phyloP scores from a whole-genome alignment of 331 rosid species.

The Acacia concinna region DNA sequence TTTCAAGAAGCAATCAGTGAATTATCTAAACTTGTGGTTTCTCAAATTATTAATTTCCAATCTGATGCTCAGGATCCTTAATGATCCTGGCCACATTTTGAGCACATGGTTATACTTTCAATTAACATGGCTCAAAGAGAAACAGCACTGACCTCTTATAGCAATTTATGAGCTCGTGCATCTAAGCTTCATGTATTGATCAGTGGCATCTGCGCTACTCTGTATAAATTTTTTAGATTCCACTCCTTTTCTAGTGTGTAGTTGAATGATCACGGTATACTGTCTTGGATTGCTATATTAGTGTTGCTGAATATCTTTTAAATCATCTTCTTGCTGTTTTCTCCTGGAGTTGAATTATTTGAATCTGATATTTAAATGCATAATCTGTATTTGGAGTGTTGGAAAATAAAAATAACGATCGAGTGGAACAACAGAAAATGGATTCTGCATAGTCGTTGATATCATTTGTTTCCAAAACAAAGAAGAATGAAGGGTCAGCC shows the following conservation, averaged over 20 bases:
- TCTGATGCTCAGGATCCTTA: slow-evolving; percentile 62
- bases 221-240: slow-evolving; percentile 5
- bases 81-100: slow-evolving; percentile 26
- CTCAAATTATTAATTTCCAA: slow-evolving; percentile 69
- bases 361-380: not conserved
- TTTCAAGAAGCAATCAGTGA: slow-evolving; percentile 74
- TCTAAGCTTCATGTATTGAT: not conserved
- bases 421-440: not conserved
- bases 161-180: slow-evolving; percentile 28
- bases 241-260: slow-evolving; percentile 1
- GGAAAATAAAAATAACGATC: not conserved
- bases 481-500: not conserved
- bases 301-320: slow-evolving; percentile 16
- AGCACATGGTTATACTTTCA: slow-evolving; percentile 25
- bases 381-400: not conserved
- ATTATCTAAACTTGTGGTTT: slow-evolving; percentile 69
- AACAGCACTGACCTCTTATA: slow-evolving; percentile 20
- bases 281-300: not conserved
- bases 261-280: not conserved
- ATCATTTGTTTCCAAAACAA: not conserved
- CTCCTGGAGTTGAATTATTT: not conserved
- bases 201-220: slow-evolving; percentile 17
- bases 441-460: not conserved
- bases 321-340: not conserved
- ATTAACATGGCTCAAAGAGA: slow-evolving; percentile 31